Evolutionary conservation across 768 basidiomycete species (phyloP).

Genomic region (Tylopilus sp.): DNA sequence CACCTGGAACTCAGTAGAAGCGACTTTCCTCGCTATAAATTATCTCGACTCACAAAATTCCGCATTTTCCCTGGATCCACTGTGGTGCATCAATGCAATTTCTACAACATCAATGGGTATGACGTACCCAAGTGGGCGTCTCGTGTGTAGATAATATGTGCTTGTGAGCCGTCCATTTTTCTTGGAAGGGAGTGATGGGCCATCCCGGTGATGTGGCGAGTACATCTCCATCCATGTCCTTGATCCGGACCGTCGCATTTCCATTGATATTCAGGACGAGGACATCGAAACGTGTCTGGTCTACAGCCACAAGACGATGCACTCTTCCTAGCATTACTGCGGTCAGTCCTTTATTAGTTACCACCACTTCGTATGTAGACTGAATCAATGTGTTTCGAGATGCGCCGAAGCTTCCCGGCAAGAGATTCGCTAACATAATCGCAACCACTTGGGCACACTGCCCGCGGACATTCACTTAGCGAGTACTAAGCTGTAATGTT

Average conservation of each 20-base stretch:
- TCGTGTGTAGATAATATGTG: constrained; percentile 43
- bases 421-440: constrained; percentile 49
- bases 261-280: constrained; percentile 38
- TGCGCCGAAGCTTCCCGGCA: constrained; percentile 32
- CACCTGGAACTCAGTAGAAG: no score
- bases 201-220: constrained; percentile 37
- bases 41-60: constrained; percentile 45
- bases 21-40: not conserved
- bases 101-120: not conserved
- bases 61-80: constrained; percentile 54
- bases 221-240: constrained; percentile 31
- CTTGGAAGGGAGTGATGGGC: constrained; percentile 35
- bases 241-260: constrained; percentile 32
- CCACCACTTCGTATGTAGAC: constrained; percentile 33
- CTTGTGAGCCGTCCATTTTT: constrained; percentile 39
- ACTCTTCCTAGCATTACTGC: constrained; percentile 43
- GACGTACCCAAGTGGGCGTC: constrained; percentile 50
- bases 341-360: constrained; percentile 36
- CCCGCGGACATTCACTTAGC: constrained; percentile 41
- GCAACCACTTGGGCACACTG: constrained; percentile 46
- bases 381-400: constrained; percentile 31
- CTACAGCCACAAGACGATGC: constrained; percentile 45
- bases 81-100: constrained; percentile 12
- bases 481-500: constrained; percentile 41
- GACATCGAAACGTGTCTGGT: constrained; percentile 50